A percentile compares a stretch with the other conserved stretches of the same genome.
Conservation (phyloP, 2,329 filamentous ascomycete species). For the Neofusicoccum cordaticola region DNA sequence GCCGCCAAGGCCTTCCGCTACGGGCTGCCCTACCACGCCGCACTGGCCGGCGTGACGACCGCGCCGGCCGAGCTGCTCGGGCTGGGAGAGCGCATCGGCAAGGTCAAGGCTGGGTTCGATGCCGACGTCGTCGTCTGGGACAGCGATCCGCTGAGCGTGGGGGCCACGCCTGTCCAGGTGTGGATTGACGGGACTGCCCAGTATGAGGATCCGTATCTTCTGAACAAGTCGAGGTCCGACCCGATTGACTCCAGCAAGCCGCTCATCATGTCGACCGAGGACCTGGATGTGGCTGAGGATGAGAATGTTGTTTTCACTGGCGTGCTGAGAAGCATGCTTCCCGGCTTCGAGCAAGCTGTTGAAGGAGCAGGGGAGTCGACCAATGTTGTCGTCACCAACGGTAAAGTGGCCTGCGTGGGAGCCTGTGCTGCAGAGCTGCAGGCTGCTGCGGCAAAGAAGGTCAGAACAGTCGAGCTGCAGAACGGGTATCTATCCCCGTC, state of each 20-base stretch:
- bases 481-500: conserved; percentile 62
- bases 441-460: conserved; percentile 33
- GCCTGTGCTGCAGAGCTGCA: conserved; percentile 48
- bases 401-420: conserved; percentile 58
- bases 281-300: conserved; percentile 29
- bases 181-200: conserved; percentile 49
- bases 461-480: conserved; percentile 47
- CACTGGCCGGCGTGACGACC: conserved; percentile 40
- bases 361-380: conserved; percentile 1
- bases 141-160: conserved; percentile 40
- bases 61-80: conserved; percentile 41
- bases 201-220: conserved; percentile 21
- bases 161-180: conserved; percentile 41
- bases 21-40: conserved; percentile 41
- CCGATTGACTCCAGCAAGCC: conserved; percentile 42
- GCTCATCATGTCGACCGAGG: conserved; percentile 36
- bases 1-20: conserved; percentile 45
- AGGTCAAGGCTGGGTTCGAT: conserved; percentile 41
- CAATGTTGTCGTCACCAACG: conserved; percentile 53
- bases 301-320: conserved; percentile 52
- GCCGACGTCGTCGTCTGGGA: conserved; percentile 46
- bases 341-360: conserved; percentile 38
- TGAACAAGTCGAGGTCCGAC: conserved; percentile 23
- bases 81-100: conserved; percentile 40
- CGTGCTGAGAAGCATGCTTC: conserved; percentile 52